A percentile compares a stretch with the other conserved stretches of the same genome.
phyloP scores from a whole-genome alignment of 2,329 filamentous ascomycete species.

The Claviceps purpurea region DNA sequence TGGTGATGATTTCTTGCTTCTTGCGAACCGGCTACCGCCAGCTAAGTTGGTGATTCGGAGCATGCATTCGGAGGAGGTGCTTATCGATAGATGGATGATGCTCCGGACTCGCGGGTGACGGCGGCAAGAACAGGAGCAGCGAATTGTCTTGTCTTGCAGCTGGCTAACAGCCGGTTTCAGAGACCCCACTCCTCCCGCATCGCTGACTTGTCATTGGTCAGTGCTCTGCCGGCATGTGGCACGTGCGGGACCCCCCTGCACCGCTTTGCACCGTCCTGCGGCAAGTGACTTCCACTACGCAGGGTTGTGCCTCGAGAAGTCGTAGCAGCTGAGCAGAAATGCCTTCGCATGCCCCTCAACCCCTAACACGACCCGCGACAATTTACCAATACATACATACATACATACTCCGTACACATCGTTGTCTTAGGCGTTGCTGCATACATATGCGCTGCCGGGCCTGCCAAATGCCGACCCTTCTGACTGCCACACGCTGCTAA shows the following conservation, averaged over 20 bases:
- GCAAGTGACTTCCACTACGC: no score
- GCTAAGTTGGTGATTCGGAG: not conserved
- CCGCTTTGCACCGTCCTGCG: no score
- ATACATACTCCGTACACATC: not conserved
- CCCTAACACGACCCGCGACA: not conserved
- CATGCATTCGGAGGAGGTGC: not conserved
- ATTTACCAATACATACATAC: not conserved
- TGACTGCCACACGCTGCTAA: slow-evolving; percentile 2
- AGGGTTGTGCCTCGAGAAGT: no score
- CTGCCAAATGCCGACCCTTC: not conserved
- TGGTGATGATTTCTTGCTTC: not conserved
- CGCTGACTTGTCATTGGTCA: no score
- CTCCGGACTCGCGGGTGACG: not conserved
- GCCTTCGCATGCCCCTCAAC: slow-evolving; percentile 5
- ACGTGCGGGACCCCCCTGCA: no score
- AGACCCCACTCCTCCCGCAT: no score
- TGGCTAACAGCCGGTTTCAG: no score
- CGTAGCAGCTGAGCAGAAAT: not conserved
- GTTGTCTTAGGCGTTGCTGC: not conserved
- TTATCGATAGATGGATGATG: slow-evolving; percentile 4
- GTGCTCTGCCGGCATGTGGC: no score
- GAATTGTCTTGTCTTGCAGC: no score
- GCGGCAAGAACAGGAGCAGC: not conserved
- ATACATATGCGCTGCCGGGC: not conserved
- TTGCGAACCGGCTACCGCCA: not conserved